Percentiles rank a stretch among this genome's conserved stretches.
Conservation (phyloP, 192 early-diverging fungal species). For the Backusella psychrophila region DNA sequence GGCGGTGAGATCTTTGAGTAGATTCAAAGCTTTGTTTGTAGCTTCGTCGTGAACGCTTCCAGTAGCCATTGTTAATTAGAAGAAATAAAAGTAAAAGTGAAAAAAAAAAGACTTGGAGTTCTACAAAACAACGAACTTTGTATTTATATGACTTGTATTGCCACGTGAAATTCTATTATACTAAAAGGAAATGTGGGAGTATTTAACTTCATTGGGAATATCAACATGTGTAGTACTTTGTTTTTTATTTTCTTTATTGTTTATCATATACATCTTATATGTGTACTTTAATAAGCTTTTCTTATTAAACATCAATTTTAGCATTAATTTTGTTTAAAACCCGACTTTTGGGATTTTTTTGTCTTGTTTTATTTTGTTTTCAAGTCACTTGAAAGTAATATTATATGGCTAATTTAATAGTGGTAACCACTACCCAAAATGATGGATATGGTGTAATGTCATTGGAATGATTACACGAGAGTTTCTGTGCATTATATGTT, state of each 20-base stretch:
- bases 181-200: not conserved
- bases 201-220: not conserved
- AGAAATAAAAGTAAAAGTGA: not conserved
- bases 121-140: not conserved
- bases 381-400: no score
- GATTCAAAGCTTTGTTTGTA: not conserved
- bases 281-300: no score
- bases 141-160: not conserved
- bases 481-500: no score
- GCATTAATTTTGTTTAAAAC: no score
- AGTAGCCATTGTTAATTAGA: not conserved
- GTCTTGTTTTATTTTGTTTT: no score
- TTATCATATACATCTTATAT: no score
- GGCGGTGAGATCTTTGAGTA: constrained; percentile 45
- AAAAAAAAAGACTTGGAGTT: not conserved
- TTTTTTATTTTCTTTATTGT: no score
- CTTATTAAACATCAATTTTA: no score
- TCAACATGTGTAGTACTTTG: not conserved
- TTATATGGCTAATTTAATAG: no score
- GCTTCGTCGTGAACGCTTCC: not conserved
- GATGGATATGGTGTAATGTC: no score
- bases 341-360: no score
- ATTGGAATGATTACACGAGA: not conserved
- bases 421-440: no score
- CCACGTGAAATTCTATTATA: not conserved